phyloP scores from a whole-genome alignment of 495 filamentous ascomycete species.

The Tuber calosporum region DNA sequence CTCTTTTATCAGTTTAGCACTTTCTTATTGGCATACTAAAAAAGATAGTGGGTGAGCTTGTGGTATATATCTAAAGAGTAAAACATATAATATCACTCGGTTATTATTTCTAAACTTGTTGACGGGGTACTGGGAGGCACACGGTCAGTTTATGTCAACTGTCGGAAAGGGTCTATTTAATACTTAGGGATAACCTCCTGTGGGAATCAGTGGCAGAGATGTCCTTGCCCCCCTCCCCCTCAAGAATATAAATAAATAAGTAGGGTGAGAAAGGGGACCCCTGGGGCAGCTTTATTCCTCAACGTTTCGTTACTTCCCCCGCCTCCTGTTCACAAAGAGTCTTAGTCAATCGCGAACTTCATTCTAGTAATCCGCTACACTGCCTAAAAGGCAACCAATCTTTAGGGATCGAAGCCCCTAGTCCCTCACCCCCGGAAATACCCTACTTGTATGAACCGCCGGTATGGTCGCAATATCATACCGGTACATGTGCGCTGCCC shows the following conservation, averaged over 20 bases:
- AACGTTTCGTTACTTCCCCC: not conserved
- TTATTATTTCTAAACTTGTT: not conserved
- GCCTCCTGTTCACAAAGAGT: not conserved
- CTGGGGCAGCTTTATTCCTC: not conserved
- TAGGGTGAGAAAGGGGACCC: not conserved
- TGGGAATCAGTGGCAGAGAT: not conserved
- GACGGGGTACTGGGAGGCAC: not conserved
- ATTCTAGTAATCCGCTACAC: not conserved
- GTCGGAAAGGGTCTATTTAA: not conserved
- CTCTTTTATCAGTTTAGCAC: not conserved
- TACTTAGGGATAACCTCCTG: not conserved
- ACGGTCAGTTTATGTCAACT: not conserved
- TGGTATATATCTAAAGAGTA: not conserved
- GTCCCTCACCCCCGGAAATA: not conserved
- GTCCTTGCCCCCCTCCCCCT: not conserved
- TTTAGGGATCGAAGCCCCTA: not conserved
- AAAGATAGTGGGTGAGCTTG: not conserved
- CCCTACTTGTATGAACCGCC: not conserved
- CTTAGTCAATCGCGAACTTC: not conserved
- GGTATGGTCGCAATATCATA: not conserved
- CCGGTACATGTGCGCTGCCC: not conserved
- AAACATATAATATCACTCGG: constrained; percentile 4
- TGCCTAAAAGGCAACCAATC: not conserved
- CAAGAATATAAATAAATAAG: no score
- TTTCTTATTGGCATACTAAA: not conserved